Evolutionary conservation across 2,329 filamentous ascomycete genomes (phyloP), one percentile per base, ranked within the genome.

Genomic region (Aspergillus niger): DNA sequence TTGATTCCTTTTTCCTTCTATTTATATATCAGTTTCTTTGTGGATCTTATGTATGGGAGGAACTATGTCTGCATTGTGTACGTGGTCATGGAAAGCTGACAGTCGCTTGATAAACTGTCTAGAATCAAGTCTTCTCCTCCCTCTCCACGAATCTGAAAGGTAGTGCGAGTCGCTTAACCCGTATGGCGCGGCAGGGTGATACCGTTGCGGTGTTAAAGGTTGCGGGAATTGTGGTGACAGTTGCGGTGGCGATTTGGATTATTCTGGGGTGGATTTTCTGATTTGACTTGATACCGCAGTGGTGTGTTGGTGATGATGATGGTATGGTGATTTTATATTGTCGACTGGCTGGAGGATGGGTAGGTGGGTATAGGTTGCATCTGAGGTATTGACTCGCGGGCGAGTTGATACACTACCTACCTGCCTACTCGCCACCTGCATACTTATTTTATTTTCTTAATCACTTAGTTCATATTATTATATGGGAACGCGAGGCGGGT

Each of bases 151-250:
- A 89, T 65, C 81, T 99, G 62, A 94, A 92, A 74, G 92, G 92
- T 47, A 96, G 91, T 65, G 92, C 92, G 11, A 83, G 85, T 52
- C 86, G 95, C 11, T 80, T 99, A 50, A 91, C 90, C 22, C 88
- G 92, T 63, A 98, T 98, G 92, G 95, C 95, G 49, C 89, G 89
- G 55, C 87, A 89, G 57, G 95, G 95, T 54, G 96, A 97, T 78
- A 94, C 92, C 70, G 86, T 97, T 43, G 94, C 95, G 15, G 89
- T 98, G 41, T 77, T 99, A 63, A 97, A 97, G 77, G 82, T 99
- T 52, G 88, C 92, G 0, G 94, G 86, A 24, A 96, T 97, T 41
- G 83, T 96, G 24, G 84, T 94, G 47, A 92, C 80, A 6, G 77
- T 81, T 8, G 88, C 96, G 50, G 69, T 98, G 56, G 76, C 92